A percentile compares a stretch with the other conserved stretches of the same genome.
Conservation (phyloP, 2,329 filamentous ascomycete genomes). For the Paecilomyces sp. region DNA sequence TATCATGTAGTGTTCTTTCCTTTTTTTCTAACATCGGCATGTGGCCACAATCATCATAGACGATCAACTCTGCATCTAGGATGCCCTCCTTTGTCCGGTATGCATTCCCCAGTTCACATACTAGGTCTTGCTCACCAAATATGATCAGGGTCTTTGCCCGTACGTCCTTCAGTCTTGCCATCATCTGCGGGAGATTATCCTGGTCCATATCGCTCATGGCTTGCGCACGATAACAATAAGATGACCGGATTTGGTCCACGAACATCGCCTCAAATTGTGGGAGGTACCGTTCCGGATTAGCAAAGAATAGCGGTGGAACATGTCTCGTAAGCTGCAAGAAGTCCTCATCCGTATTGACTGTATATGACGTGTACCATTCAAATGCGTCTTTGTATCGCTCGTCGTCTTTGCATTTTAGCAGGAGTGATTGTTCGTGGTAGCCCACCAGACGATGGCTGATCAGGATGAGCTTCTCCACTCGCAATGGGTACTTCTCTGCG, state of each 20-base stretch:
- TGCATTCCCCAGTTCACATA: constrained; percentile 13
- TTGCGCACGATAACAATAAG: constrained; percentile 10
- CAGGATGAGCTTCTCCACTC: constrained; percentile 16
- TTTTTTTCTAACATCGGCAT: constrained; percentile 20
- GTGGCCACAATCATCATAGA: constrained; percentile 18
- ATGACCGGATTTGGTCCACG: constrained; percentile 5
- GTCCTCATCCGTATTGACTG: constrained; percentile 9
- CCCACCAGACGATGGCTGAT: constrained; percentile 16
- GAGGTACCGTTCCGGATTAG: constrained; percentile 9
- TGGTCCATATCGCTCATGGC: constrained; percentile 4
- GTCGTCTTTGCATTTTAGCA: constrained; percentile 6
- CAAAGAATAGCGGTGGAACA: constrained; percentile 18
- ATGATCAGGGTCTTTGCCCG: constrained; percentile 18
- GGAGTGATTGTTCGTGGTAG: constrained; percentile 4
- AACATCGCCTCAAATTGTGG: constrained; percentile 8
- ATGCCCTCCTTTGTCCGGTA: constrained; percentile 11
- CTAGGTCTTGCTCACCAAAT: constrained; percentile 16
- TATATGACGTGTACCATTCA: not conserved
- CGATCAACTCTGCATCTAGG: constrained; percentile 4
- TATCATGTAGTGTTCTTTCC: constrained; percentile 9
- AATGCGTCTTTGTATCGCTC: constrained; percentile 8
- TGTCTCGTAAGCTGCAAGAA: constrained; percentile 9
- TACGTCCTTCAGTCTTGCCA: constrained; percentile 12
- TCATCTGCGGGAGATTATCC: constrained; percentile 10
- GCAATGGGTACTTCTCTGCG: constrained; percentile 14